Percentiles rank a stretch among this genome's conserved stretches.
Conservation (phyloP, 371 early-diverging fungal genomes). For the Smittium culicis region DNA sequence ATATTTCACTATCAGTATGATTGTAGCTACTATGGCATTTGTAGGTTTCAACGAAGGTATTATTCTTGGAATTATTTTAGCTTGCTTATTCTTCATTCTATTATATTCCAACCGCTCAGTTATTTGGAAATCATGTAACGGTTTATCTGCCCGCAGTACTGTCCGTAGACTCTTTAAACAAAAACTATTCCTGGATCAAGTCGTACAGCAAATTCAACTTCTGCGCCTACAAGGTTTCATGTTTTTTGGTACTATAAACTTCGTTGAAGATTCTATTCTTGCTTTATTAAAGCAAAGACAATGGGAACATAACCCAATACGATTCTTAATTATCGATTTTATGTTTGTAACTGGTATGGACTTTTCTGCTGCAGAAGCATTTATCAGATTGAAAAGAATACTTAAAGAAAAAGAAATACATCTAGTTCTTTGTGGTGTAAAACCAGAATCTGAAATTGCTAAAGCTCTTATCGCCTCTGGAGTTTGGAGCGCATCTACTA, state of each 20-base stretch:
- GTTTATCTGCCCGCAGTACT: constrained; percentile 64
- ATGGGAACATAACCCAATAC: constrained; percentile 57
- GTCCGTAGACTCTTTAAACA: constrained; percentile 81
- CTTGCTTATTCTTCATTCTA: constrained; percentile 86
- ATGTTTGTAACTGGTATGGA: constrained; percentile 81
- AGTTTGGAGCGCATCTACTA: constrained; percentile 40
- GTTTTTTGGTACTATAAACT: constrained; percentile 89
- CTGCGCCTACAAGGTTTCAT: constrained; percentile 80
- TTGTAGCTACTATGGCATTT: constrained; percentile 67
- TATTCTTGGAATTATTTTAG: constrained; percentile 76
- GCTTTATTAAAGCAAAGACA: constrained; percentile 40
- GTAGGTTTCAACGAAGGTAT: constrained; percentile 92
- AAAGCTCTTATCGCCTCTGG: constrained; percentile 59
- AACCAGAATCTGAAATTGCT: constrained; percentile 45
- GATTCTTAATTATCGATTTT: constrained; percentile 77
- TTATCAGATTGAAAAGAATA: constrained; percentile 69
- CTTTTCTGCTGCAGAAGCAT: constrained; percentile 86
- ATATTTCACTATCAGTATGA: constrained; percentile 72
- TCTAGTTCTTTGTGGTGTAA: constrained; percentile 73
- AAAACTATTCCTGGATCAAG: constrained; percentile 64
- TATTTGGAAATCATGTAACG: constrained; percentile 63
- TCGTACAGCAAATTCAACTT: constrained; percentile 72
- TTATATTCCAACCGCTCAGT: constrained; percentile 64
- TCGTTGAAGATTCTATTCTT: constrained; percentile 67
- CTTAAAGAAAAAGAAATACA: constrained; percentile 53